Percentiles rank a stretch among this genome's conserved stretches.
These are phyloP conservation scores for Solanum pinnatisectum DNA, from an alignment of 257 asterid species.

Conservation along the genomic window DNA sequence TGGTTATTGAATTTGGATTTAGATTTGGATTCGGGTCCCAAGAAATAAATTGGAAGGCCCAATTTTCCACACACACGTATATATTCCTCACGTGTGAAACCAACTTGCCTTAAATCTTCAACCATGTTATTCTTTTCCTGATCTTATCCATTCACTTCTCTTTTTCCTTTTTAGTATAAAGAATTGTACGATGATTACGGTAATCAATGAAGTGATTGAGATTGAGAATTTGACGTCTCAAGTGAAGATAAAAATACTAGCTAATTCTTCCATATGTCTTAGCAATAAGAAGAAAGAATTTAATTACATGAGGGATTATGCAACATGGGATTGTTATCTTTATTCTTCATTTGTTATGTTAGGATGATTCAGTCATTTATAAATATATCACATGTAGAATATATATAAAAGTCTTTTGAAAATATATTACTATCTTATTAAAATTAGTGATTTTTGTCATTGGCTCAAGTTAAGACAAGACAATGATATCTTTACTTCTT, in stretches of 20 bases:
- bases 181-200: neutral
- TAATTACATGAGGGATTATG: too few species aligned
- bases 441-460: too few species aligned
- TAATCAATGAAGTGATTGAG: neutral
- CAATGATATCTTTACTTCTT: neutral
- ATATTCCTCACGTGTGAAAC: neutral
- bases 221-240: neutral
- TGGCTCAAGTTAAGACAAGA: neutral
- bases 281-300: neutral
- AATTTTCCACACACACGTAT: neutral
- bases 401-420: too few species aligned
- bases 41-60: neutral
- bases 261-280: neutral
- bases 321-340: neutral
- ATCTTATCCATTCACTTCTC: neutral
- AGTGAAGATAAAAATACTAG: neutral
- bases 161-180: neutral
- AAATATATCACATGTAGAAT: too few species aligned
- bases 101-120: neutral
- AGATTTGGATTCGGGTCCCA: neutral
- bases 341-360: neutral
- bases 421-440: too few species aligned
- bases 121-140: neutral
- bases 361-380: neutral
- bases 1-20: neutral